A percentile compares a stretch with the other conserved stretches of the same genome.
Evolutionary conservation across 2,329 filamentous ascomycete species (phyloP).

Genomic region (Anthostomella pinea): DNA sequence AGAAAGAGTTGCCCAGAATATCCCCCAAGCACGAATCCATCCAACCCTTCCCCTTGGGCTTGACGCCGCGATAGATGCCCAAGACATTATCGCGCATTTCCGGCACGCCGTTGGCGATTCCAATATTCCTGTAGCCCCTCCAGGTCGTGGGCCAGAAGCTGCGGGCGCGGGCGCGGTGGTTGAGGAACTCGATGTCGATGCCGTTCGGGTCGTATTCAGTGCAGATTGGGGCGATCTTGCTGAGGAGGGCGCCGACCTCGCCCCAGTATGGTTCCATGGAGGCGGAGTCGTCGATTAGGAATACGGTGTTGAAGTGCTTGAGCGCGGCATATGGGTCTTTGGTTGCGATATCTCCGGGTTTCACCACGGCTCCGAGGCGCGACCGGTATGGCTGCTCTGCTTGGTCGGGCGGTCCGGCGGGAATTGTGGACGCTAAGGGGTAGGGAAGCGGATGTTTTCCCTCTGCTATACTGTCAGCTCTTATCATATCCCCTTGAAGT

Average conservation of each 20-base stretch:
- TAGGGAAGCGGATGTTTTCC: conserved; percentile 15
- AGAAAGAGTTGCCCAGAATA: conserved; percentile 21
- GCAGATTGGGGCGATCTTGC: conserved; percentile 66
- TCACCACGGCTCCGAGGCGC: conserved; percentile 1
- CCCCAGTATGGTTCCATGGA: conserved; percentile 65
- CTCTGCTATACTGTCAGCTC: too few relatives aligned
- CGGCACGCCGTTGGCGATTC: conserved; percentile 10
- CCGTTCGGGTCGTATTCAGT: conserved; percentile 64
- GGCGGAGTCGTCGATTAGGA: conserved; percentile 71
- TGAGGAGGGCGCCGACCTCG: conserved; percentile 60
- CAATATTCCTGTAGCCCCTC: conserved; percentile 26
- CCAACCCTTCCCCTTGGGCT: conserved; percentile 18
- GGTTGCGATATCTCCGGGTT: conserved; percentile 18
- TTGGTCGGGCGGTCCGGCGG: conserved; percentile 7
- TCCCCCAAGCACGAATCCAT: conserved; percentile 16
- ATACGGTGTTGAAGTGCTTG: conserved; percentile 65
- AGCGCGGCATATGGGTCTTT: conserved; percentile 64
- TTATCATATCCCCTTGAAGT: too few relatives aligned
- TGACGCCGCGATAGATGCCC: conserved; percentile 26
- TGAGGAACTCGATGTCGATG: conserved; percentile 72
- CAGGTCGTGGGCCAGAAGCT: conserved; percentile 7
- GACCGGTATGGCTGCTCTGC: conserved; percentile 1
- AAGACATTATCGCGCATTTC: conserved; percentile 27
- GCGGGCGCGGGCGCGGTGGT: conserved; percentile 40
- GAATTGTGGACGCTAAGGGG: conserved; percentile 17